Evolutionary conservation across 495 filamentous ascomycete genomes (phyloP), one percentile per base, ranked within the genome.

Genomic region (Endocarpon pusillum): DNA sequence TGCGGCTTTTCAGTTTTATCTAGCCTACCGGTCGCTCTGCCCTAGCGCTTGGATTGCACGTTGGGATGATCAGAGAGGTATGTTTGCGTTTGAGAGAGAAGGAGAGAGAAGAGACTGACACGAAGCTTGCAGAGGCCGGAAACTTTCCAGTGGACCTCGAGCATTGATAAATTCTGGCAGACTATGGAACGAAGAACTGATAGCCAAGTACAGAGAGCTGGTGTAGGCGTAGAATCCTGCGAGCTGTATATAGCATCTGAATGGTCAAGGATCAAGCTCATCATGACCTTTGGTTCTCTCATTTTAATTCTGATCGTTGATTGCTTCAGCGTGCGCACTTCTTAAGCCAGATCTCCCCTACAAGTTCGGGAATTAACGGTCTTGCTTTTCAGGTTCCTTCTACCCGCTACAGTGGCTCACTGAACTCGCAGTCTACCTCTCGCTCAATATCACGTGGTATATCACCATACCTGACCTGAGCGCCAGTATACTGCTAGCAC

Each of bases 51-150:
- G 91, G 91, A 77, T 78, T 48, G 69, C 81, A 61, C 71, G 87
- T 56, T 99, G 91, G 91, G 91, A 99, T 58, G 78, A 81, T 46
- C 91, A 96, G 67, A 76, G 87, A 58, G 84, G 87, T 94, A 70
- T 23, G 33, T 42, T 15, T 35, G 21, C 6, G 4, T 12, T 23
- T 12, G 33, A 1, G 1, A 14, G 4, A 35, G 14, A 10, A n/a
- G 23, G 21, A n/a, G 18, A 11, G 23, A 8, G 23, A 8, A 8
- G 23, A 8, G 23, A 12, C 8, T 25, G 23, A 25, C 8, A 8
- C 12, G 8, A 25, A 8, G 23, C 12, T 12, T 25, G 19, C 63
- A 89, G 87, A 87, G 58, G 73, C 78, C 46, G 87, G 87, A 52
- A 94, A 76, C 60, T 94, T 94, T 70, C 86, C 86, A 22, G 73